These are phyloP conservation scores for Starmera pachycereana DNA, from an alignment of 805 yeast genomes.

Conservation along the genomic window DNA sequence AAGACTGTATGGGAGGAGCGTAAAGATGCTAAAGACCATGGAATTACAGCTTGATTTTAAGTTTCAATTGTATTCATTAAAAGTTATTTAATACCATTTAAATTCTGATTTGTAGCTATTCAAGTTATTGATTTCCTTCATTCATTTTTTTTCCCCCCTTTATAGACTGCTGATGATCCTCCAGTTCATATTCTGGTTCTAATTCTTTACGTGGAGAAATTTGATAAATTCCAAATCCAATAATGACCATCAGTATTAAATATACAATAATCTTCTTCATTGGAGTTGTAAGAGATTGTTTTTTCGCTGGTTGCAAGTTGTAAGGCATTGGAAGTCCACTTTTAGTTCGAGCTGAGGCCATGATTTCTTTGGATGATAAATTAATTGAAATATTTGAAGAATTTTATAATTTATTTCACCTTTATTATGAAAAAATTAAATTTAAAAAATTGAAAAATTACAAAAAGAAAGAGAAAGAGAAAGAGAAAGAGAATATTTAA, in stretches of 20 bases:
- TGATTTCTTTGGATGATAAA: no score
- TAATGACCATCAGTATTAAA: slow-evolving; percentile 20
- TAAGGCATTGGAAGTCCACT: slow-evolving; percentile 36
- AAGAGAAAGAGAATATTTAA: no score
- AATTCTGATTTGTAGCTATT: not conserved
- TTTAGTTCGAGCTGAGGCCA: slow-evolving; percentile 21
- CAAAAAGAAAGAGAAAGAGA: no score
- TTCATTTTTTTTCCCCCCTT: slow-evolving; percentile 4
- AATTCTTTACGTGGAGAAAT: slow-evolving; percentile 16
- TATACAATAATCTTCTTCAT: slow-evolving; percentile 35
- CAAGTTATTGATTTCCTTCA: not conserved
- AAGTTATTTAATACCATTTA: no score
- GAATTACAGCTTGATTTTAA: slow-evolving; percentile 22
- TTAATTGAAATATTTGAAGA: no score
- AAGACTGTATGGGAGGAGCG: slow-evolving; percentile 96
- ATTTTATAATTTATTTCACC: no score
- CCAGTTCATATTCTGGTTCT: slow-evolving; percentile 14
- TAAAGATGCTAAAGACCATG: slow-evolving; percentile 56
- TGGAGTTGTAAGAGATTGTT: slow-evolving; percentile 32
- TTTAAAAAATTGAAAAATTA: no score
- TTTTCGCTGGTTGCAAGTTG: slow-evolving; percentile 19
- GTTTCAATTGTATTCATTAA: no score
- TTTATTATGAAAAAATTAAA: no score
- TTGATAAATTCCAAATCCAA: slow-evolving; percentile 23
- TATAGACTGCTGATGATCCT: slow-evolving; percentile 2